Conservation (phyloP, 768 basidiomycete species). For the Leccinum arenicola region DNA sequence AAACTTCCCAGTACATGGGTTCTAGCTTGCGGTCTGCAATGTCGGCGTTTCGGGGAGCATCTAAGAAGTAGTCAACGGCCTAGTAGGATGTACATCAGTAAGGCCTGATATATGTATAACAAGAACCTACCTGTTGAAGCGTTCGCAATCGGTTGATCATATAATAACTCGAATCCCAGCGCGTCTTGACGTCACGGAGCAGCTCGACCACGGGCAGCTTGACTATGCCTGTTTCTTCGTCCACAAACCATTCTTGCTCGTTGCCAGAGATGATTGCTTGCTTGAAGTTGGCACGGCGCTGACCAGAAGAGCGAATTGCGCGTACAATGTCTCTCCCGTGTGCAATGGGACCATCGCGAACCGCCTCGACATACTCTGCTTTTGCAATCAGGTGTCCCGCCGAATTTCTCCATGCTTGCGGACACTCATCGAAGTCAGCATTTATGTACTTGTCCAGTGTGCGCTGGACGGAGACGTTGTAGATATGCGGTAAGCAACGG, state of each 20-base stretch:
- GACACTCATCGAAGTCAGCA: background rate
- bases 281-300: no score
- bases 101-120: no score
- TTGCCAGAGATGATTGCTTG: no score
- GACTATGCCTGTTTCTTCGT: no score
- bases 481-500: slow-evolving; percentile 22
- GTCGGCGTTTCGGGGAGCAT: background rate
- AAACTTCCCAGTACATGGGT: slow-evolving; percentile 1
- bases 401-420: background rate
- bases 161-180: slow-evolving; percentile 33
- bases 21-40: background rate
- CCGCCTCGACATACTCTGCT: background rate
- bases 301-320: background rate
- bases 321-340: background rate
- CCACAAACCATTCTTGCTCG: no score
- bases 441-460: slow-evolving; percentile 2
- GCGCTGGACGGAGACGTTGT: slow-evolving; percentile 11
- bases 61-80: background rate
- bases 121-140: slow-evolving; percentile 1
- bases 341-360: background rate
- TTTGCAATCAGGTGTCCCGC: background rate
- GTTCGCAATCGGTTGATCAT: slow-evolving; percentile 27
- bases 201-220: background rate
- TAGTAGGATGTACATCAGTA: background rate
- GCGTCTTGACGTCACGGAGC: no score